A percentile compares a stretch with the other conserved stretches of the same genome.
These are phyloP conservation scores for Puccinia horiana DNA, from an alignment of 1,284 basidiomycete species.

Conservation along the genomic window DNA sequence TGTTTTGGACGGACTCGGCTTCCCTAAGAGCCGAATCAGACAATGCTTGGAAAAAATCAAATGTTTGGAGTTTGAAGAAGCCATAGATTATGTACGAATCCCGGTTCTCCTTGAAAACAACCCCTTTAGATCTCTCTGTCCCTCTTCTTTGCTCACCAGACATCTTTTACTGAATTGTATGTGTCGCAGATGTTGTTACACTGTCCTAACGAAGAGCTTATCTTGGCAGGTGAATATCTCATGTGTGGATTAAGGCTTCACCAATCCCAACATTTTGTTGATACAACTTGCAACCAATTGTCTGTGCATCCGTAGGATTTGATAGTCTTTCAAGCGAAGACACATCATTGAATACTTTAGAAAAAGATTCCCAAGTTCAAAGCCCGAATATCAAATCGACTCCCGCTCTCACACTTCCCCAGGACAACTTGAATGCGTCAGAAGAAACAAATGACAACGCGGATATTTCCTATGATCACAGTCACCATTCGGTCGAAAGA, in stretches of 20 bases:
- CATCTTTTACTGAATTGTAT: not conserved
- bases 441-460: constrained; percentile 11
- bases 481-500: not conserved
- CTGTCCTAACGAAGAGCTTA: constrained; percentile 47
- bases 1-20: constrained; percentile 79
- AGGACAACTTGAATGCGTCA: constrained; percentile 1
- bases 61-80: constrained; percentile 79
- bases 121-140: constrained; percentile 62
- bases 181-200: constrained; percentile 32
- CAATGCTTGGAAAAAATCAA: constrained; percentile 68
- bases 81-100: constrained; percentile 77
- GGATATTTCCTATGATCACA: not conserved
- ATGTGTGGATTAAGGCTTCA: not conserved
- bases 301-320: constrained; percentile 18
- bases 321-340: constrained; percentile 33
- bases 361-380: constrained; percentile 26
- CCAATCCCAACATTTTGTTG: not conserved
- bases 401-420: not conserved
- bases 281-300: not conserved
- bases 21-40: constrained; percentile 70
- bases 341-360: not conserved
- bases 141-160: constrained; percentile 58
- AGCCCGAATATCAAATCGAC: not conserved
- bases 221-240: constrained; percentile 30
- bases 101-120: not conserved